Evolutionary conservation across 305 asterid species (phyloP), one percentile per base, ranked within the genome.

Genomic region (Rubia occidens): DNA sequence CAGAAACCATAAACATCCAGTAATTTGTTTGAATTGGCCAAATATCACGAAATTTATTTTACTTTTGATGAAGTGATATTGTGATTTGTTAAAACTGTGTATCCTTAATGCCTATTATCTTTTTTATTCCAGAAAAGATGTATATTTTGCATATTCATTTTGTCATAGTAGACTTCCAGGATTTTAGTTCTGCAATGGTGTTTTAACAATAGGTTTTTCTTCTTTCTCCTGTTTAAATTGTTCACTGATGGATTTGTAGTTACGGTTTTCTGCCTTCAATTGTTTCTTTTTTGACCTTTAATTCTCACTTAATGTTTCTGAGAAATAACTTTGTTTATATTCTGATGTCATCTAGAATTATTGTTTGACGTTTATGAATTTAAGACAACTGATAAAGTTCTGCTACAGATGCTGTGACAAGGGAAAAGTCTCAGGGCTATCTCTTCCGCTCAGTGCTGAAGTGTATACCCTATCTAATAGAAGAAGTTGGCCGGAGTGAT

Each of bases 391-490:
- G 29, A 37, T 62, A 18, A 66, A 53, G 69, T 82, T 64, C 68
- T 76, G 76, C 74, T 78, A 75, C 95, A 95, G 99, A 95, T 83
- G 93, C 94, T 71, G 91, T 85, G 45, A 91, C 96, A 17, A 91
- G 87, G 86, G 99, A 95, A 73, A 95, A 91, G 81, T 95, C 99
- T 63, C 99, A 95, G 85, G 97, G 99, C 66, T 87, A 91, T 81
- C 96, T 95, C 72, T 95, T 95, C 78, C 94, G 96, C 43, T 89
- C 98, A 32, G 99, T 95, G 76, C 87, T 95, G 66, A 88, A 95
- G 89, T 95, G 99, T 85, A 91, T 95, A 84, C 99, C 99, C 2
- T 95, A 95, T 83, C 93, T 95, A 82, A 95, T 95, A 63, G 96
- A 95, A 84, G 99, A 95, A 89, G 99, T 94, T 74, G 96, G 95